Percentiles rank a stretch among this genome's conserved stretches.
Evolutionary conservation across 768 basidiomycete genomes (phyloP).

Genomic region (Phaffia tasmanica): DNA sequence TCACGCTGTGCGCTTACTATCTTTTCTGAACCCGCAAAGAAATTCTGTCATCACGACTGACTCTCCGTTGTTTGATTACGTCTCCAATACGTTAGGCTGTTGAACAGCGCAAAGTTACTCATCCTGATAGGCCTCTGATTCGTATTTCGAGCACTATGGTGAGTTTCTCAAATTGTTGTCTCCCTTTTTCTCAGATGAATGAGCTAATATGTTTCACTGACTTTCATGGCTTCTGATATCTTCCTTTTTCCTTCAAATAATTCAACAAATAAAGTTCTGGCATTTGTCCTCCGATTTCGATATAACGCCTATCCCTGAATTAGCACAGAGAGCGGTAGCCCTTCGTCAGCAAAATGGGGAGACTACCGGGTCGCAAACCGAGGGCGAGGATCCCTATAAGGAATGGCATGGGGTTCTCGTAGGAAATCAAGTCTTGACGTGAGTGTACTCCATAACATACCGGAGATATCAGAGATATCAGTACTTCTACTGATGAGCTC

Average conservation of each 20-base stretch:
- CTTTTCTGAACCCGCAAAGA: too few species aligned
- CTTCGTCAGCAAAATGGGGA: conserved; percentile 42
- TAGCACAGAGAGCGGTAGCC: conserved; percentile 46
- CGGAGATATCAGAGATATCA: neutral
- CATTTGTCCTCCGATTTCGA: conserved; percentile 77
- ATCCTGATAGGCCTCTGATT: conserved; percentile 69
- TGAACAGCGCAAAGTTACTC: conserved; percentile 1
- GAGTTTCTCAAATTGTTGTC: conserved; percentile 15
- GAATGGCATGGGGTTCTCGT: conserved; percentile 58
- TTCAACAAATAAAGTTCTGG: conserved; percentile 51
- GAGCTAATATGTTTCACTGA: neutral
- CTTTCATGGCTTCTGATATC: neutral
- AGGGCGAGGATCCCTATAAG: conserved; percentile 45
- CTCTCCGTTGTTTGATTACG: too few species aligned
- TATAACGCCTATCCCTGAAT: conserved; percentile 52
- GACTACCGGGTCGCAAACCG: conserved; percentile 36
- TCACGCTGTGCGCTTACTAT: conserved; percentile 36
- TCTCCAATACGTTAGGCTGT: neutral
- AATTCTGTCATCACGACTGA: too few species aligned
- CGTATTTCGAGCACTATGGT: conserved; percentile 89
- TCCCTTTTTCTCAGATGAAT: neutral
- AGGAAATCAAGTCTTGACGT: conserved; percentile 66
- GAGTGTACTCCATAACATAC: conserved; percentile 13
- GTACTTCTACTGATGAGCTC: neutral
- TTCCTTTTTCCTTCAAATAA: conserved; percentile 38